Evolutionary conservation across 305 asterid species (phyloP).

Genomic region (Fraxinus latifolia): DNA sequence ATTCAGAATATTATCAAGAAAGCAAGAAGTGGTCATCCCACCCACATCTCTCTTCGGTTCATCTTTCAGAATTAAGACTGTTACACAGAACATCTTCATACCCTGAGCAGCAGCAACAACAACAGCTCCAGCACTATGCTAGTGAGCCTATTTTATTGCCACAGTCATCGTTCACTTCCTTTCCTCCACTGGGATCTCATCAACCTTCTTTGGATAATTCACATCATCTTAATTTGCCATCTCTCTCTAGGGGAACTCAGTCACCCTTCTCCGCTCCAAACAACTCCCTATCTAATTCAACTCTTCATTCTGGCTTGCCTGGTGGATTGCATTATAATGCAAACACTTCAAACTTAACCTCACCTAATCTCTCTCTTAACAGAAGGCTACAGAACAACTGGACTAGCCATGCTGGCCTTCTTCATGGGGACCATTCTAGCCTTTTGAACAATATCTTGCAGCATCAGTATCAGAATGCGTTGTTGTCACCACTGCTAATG

Average conservation of each 20-base stretch:
- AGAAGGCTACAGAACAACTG: conserved; percentile 62
- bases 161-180: conserved; percentile 72
- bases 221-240: conserved; percentile 43
- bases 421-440: conserved; percentile 61
- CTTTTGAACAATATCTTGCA: conserved; percentile 50
- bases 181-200: conserved; percentile 75
- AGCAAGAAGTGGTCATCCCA: conserved; percentile 89
- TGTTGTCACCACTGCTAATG: conserved; percentile 55
- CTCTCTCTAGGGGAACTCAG: conserved; percentile 58
- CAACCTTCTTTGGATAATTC: conserved; percentile 48
- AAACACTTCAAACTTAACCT: conserved; percentile 44
- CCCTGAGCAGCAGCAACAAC: conserved; percentile 66
- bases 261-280: conserved; percentile 55
- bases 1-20: conserved; percentile 68
- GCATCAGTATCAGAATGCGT: conserved; percentile 64
- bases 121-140: conserved; percentile 53
- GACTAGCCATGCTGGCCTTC: conserved; percentile 64
- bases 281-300: conserved; percentile 49
- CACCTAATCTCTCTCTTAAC: conserved; percentile 56
- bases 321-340: conserved; percentile 52
- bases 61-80: conserved; percentile 50
- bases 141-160: conserved; percentile 71
- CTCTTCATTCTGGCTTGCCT: conserved; percentile 49
- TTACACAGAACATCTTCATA: conserved; percentile 80
- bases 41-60: conserved; percentile 54